Base-by-base conservation (phyloP, 495 filamentous ascomycete genomes). In the Lasiosphaeria hispida region DNA sequence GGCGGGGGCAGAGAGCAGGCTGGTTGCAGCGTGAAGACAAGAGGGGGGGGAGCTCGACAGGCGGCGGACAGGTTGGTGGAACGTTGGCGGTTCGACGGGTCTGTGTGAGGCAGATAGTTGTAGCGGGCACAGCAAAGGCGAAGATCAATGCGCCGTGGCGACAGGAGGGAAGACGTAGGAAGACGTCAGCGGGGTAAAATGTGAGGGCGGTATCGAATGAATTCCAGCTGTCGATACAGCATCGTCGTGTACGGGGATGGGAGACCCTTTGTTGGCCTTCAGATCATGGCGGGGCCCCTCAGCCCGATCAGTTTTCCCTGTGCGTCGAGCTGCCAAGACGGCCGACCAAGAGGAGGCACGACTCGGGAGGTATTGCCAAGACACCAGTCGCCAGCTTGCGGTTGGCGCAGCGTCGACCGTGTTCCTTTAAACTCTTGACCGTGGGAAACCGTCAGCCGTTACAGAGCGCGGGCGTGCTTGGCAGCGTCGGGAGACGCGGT, bases 251-350 rank as follows among this genome's bases (percentile, higher is more conserved):
- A 36, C 13, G 41, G 10, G 42, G 56, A 37, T 14, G 17, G 45
- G 51, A 48, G 41, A 40, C 47, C 34, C 55, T 37, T 58, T 55
- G 50, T 42, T 49, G 43, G 43, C 39, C 54, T 53, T 60, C 56
- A 60, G 51, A 63, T 37, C 63, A 66, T 64, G 64, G 64, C 64
- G 64, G 61, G 58, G 64, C 59, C 50, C 39, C 15, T 53, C 42
- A 58, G 57, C 59, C 64, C 48, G 35, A 55, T 11, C 58, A 48
- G 14, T 59, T 58, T 37, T 55, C 19, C 41, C 30, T 11, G 40
- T 51, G 48, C 23, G 35, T 15, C 44, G 30, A 36, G 45, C 10
- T 48, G 54, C 59, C 53, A 57, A 61, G 59, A 38, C 17, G 23
- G 59, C 59, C 59, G 55, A 58, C 47, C 58, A 14, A 55, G 53